A percentile compares a stretch with the other conserved stretches of the same genome.
Conservation (phyloP, 1,284 basidiomycete species). For the Microbotryum saponariae region DNA sequence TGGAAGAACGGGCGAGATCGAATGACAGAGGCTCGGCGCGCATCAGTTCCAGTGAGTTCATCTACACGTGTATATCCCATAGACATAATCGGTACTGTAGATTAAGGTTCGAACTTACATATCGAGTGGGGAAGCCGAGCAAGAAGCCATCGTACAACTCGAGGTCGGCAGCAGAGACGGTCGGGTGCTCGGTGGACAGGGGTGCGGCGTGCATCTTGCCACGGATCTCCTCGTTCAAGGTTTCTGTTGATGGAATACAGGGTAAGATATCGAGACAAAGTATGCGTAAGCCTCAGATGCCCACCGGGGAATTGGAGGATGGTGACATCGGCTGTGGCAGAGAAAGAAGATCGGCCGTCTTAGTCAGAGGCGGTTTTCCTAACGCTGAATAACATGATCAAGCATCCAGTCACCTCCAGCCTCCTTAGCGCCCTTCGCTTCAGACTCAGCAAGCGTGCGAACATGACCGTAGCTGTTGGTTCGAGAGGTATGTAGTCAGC, state of each 20-base stretch:
- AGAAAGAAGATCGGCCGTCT: too few relatives aligned
- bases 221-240: constrained; percentile 55
- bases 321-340: too few relatives aligned
- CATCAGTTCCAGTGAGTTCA: too few relatives aligned
- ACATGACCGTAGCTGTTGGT: constrained; percentile 33
- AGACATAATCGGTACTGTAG: too few relatives aligned
- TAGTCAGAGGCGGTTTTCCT: too few relatives aligned
- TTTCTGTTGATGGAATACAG: background rate
- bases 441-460: constrained; percentile 62
- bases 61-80: too few relatives aligned
- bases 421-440: constrained; percentile 61
- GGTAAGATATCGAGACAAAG: constrained; percentile 47
- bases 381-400: too few relatives aligned
- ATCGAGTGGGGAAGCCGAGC: constrained; percentile 66
- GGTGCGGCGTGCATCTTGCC: constrained; percentile 65
- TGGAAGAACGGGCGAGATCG: constrained; percentile 40
- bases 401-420: constrained; percentile 53
- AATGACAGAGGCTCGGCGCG: background rate
- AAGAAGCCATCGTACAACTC: constrained; percentile 51
- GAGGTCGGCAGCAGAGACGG: constrained; percentile 60
- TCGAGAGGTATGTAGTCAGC: background rate
- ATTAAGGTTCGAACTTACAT: background rate
- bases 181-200: constrained; percentile 56
- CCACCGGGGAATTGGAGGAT: too few relatives aligned
- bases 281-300: constrained; percentile 40